phyloP scores from a whole-genome alignment of 192 early-diverging fungal species.

The Coemansia sp. region DNA sequence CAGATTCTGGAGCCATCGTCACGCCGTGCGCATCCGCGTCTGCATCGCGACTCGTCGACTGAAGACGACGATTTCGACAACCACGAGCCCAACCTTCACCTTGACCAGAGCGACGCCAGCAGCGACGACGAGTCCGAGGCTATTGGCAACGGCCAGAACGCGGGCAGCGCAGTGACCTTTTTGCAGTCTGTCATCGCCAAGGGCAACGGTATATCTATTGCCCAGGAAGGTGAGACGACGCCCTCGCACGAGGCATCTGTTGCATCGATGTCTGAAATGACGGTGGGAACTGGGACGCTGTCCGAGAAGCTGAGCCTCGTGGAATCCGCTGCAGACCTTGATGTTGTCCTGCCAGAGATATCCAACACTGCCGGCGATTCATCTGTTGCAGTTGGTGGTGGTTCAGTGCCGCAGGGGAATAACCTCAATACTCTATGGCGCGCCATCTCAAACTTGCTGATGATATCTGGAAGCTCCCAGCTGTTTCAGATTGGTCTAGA shows the following conservation, averaged over 20 bases:
- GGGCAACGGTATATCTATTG: conserved; percentile 1
- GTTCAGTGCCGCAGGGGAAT: conserved; percentile 29
- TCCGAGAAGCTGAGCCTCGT: conserved; percentile 31
- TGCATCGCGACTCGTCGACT: conserved; percentile 34
- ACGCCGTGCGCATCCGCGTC: conserved; percentile 16
- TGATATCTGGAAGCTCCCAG: conserved; percentile 39
- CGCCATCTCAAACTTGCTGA: conserved; percentile 44
- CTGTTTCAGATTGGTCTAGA: conserved; percentile 49
- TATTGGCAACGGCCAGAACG: conserved; percentile 17
- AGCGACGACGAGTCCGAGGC: conserved; percentile 37
- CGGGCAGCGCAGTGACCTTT: conserved; percentile 17
- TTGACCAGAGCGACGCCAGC: conserved; percentile 44
- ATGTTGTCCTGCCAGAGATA: neutral
- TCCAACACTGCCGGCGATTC: conserved; percentile 22
- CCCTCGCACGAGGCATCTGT: conserved; percentile 22
- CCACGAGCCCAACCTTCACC: conserved; percentile 50
- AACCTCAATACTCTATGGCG: conserved; percentile 41
- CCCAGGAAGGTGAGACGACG: conserved; percentile 9
- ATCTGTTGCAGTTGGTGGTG: conserved; percentile 8
- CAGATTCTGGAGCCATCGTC: conserved; percentile 29
- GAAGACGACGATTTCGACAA: conserved; percentile 40
- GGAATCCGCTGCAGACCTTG: conserved; percentile 23
- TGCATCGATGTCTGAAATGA: conserved; percentile 14
- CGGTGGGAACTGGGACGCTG: conserved; percentile 11
- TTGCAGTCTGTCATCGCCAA: conserved; percentile 27